Conservation (phyloP, 768 basidiomycete genomes). For the Auricularia auricula-judae region DNA sequence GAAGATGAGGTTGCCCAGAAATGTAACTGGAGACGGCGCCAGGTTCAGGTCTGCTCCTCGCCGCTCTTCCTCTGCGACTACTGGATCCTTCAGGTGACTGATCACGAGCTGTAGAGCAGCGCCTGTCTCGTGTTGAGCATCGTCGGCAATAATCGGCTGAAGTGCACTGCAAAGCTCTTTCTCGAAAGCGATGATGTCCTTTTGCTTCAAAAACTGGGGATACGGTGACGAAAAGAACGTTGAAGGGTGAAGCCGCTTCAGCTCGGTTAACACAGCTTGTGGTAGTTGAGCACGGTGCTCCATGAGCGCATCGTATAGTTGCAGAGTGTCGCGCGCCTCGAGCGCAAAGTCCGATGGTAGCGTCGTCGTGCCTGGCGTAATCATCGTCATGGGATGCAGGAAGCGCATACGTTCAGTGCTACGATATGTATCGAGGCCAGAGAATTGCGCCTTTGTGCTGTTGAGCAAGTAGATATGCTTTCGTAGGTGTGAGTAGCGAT, state of each 20-base stretch:
- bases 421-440: constrained; percentile 26
- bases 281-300: constrained; percentile 6
- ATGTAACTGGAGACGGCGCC: constrained; percentile 20
- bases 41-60: constrained; percentile 18
- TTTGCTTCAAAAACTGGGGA: constrained; percentile 36
- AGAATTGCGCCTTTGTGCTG: constrained; percentile 21
- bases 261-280: background rate
- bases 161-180: constrained; percentile 36
- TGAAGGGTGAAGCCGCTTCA: constrained; percentile 26
- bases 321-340: constrained; percentile 46
- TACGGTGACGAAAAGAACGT: constrained; percentile 31
- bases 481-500: constrained; percentile 64
- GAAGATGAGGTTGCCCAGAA: constrained; percentile 35
- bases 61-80: constrained; percentile 14
- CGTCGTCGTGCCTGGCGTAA: constrained; percentile 38
- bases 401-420: constrained; percentile 35
- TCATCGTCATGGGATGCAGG: constrained; percentile 50
- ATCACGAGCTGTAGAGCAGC: constrained; percentile 31
- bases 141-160: constrained; percentile 23
- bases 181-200: constrained; percentile 53
- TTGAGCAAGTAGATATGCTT: constrained; percentile 47
- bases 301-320: constrained; percentile 37
- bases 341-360: constrained; percentile 55
- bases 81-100: constrained; percentile 27
- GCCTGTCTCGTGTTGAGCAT: constrained; percentile 22